Conservation (phyloP, 2,329 filamentous ascomycete genomes). For the Nemania sp. region DNA sequence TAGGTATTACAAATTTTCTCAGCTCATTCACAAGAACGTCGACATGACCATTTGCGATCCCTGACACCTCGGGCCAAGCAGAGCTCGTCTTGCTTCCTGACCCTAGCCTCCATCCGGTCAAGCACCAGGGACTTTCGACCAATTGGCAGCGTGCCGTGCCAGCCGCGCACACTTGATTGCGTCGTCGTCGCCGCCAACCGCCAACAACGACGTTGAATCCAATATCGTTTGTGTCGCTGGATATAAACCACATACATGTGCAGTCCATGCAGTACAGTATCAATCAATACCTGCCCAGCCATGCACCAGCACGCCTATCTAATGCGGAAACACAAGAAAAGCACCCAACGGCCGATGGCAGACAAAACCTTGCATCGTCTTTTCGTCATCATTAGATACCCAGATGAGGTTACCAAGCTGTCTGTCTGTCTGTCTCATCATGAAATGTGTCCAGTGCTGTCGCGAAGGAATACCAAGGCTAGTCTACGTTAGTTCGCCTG, state of each 20-base stretch:
- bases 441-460: constrained; percentile 6
- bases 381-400: constrained; percentile 9
- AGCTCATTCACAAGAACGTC: constrained; percentile 8
- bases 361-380: not conserved
- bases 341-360: constrained; percentile 20
- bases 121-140: not conserved
- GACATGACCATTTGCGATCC: constrained; percentile 6
- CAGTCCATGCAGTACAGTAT: not conserved
- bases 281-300: not conserved
- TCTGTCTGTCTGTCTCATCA: constrained; percentile 29
- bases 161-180: constrained; percentile 10
- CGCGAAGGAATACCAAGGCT: constrained; percentile 3
- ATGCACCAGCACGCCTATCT: constrained; percentile 4
- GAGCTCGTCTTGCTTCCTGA: not conserved
- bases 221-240: constrained; percentile 5
- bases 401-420: constrained; percentile 17
- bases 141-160: constrained; percentile 19
- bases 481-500: constrained; percentile 1
- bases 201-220: constrained; percentile 8
- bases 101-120: constrained; percentile 9
- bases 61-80: constrained; percentile 1
- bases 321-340: constrained; percentile 18
- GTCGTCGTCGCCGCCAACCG: constrained; percentile 19
- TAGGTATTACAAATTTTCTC: constrained; percentile 29
- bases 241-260: not conserved